Evolutionary conservation across 225 moss, liverwort and hornwort species (phyloP).

Genomic region (Neckera pumila): DNA sequence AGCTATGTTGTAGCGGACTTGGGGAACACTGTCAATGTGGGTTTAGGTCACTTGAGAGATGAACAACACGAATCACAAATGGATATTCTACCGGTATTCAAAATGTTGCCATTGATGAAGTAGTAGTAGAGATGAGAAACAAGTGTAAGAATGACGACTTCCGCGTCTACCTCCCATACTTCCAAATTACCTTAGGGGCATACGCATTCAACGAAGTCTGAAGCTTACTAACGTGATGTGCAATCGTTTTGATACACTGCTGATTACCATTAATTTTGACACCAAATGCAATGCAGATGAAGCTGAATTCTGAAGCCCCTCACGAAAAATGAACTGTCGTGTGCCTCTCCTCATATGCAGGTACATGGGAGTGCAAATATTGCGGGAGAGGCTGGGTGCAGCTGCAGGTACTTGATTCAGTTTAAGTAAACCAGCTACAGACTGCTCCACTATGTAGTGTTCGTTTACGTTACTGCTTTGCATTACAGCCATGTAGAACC

Average conservation of each 20-base stretch:
- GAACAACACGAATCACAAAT: background rate
- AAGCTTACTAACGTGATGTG: background rate
- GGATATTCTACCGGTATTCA: background rate
- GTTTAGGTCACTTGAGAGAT: background rate
- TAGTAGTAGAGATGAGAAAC: background rate
- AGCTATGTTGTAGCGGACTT: background rate
- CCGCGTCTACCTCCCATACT: background rate
- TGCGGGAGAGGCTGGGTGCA: conserved; percentile 22
- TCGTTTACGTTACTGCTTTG: background rate
- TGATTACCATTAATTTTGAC: background rate
- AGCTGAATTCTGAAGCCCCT: background rate
- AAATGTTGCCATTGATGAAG: background rate
- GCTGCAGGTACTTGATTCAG: conserved; percentile 1
- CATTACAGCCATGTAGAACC: background rate
- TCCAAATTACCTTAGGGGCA: background rate
- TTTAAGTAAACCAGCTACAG: background rate
- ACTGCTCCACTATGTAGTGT: background rate
- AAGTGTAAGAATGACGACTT: background rate
- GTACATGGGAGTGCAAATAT: conserved; percentile 59
- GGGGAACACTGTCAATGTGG: background rate
- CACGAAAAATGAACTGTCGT: background rate
- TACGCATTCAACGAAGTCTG: no score
- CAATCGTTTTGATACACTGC: background rate
- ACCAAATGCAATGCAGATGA: background rate
- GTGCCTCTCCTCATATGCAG: conserved; percentile 1